Evolutionary conservation across 2,329 filamentous ascomycete genomes (phyloP).

Genomic region (Aciculosporium take): DNA sequence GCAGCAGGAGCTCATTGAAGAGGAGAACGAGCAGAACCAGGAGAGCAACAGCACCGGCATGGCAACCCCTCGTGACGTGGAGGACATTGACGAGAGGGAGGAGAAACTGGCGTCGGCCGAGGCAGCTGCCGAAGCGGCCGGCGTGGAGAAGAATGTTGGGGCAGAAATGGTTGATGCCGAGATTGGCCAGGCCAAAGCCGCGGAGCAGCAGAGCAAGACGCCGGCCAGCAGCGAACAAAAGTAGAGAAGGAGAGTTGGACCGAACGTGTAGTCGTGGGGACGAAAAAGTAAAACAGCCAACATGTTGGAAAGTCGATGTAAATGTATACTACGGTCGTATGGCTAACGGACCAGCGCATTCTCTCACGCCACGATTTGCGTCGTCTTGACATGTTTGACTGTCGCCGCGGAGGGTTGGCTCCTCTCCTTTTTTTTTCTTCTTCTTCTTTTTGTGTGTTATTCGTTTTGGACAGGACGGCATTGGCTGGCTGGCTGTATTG

Average conservation of each 20-base stretch:
- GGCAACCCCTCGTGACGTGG: conserved; percentile 66
- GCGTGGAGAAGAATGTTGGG: conserved; percentile 33
- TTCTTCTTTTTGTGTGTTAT: background rate
- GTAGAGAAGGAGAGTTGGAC: background rate
- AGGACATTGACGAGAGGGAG: conserved; percentile 92
- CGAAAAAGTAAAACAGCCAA: background rate
- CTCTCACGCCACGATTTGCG: conserved; percentile 13
- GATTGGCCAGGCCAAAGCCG: conserved; percentile 26
- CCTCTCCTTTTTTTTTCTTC: background rate
- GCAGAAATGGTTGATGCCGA: conserved; percentile 42
- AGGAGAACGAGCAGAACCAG: conserved; percentile 87
- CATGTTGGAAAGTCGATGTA: background rate
- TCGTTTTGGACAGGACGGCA: conserved; percentile 1
- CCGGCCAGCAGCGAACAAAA: conserved; percentile 1
- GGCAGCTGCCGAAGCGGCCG: conserved; percentile 34
- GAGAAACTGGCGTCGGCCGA: conserved; percentile 45
- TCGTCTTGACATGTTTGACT: conserved; percentile 12
- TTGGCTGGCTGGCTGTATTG: conserved; percentile 1
- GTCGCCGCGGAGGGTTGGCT: conserved; percentile 1
- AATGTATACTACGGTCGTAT: background rate
- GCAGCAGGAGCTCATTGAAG: conserved; percentile 93
- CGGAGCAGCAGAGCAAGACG: conserved; percentile 15
- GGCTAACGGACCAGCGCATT: background rate
- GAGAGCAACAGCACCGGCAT: conserved; percentile 63
- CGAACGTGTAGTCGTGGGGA: too few species aligned